phyloP scores from a whole-genome alignment of 140 eudicot genomes.

The Bidens hawaiensis region DNA sequence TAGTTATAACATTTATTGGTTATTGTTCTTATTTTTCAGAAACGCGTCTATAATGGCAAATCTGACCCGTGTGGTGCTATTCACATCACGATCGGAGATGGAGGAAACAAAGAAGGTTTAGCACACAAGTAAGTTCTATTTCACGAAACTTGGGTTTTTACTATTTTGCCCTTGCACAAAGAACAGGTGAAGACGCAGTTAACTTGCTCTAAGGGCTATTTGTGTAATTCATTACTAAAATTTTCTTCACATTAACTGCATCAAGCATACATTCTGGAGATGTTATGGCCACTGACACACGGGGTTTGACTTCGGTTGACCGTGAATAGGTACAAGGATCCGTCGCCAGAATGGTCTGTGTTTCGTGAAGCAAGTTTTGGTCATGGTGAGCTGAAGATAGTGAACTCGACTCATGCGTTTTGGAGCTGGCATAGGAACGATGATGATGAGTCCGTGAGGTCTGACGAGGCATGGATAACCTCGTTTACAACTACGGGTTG shows the following conservation, averaged over 20 bases:
- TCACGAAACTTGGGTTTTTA: too few relatives aligned
- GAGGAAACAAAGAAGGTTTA: conserved; percentile 94
- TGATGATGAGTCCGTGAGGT: conserved; percentile 83
- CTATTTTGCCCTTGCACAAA: too few relatives aligned
- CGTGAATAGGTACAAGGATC: conserved; percentile 54
- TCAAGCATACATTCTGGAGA: not conserved
- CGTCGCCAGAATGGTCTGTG: conserved; percentile 85
- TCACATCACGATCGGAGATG: conserved; percentile 96
- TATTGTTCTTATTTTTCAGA: not conserved
- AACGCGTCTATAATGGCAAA: conserved; percentile 36
- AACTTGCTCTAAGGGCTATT: too few relatives aligned
- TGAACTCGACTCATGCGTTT: not conserved
- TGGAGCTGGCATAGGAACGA: conserved; percentile 48
- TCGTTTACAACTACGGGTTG: conserved; percentile 66
- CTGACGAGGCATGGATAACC: conserved; percentile 88
- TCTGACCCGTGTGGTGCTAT: conserved; percentile 86
- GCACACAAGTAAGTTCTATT: conserved; percentile 51
- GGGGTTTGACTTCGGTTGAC: not conserved
- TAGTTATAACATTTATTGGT: not conserved
- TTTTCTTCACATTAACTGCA: not conserved
- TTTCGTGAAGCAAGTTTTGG: not conserved
- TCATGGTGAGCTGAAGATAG: not conserved
- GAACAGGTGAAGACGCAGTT: too few relatives aligned
- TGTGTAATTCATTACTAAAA: too few relatives aligned
- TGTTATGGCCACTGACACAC: not conserved